Evolutionary conservation across 805 yeast genomes (phyloP).

Genomic region (Huiozyma naganishii): DNA sequence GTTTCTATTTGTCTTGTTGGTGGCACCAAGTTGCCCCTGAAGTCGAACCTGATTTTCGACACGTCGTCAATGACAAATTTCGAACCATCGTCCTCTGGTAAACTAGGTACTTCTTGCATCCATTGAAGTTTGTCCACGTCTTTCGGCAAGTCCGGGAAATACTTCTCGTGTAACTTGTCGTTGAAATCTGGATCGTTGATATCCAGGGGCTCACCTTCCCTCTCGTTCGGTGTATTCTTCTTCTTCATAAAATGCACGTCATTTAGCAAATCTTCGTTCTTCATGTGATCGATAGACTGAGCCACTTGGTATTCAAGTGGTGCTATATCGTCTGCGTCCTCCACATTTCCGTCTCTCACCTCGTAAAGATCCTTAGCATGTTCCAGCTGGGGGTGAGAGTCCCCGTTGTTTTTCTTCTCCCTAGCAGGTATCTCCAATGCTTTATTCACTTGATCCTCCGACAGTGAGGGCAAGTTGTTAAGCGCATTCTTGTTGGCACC

Average conservation of each 20-base stretch:
- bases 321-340: slow-evolving; percentile 41
- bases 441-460: slow-evolving; percentile 21
- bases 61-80: slow-evolving; percentile 34
- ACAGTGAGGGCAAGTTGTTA: slow-evolving; percentile 16
- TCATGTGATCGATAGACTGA: slow-evolving; percentile 34
- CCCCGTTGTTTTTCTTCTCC: not conserved
- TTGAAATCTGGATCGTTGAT: slow-evolving; percentile 70
- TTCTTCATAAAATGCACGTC: slow-evolving; percentile 63
- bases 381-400: slow-evolving; percentile 7
- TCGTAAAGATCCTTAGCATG: slow-evolving; percentile 4
- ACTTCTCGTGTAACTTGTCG: slow-evolving; percentile 69
- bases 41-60: slow-evolving; percentile 75
- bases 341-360: not conserved
- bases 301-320: slow-evolving; percentile 40
- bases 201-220: slow-evolving; percentile 35
- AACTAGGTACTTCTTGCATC: slow-evolving; percentile 66
- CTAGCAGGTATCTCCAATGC: slow-evolving; percentile 15
- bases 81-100: slow-evolving; percentile 13
- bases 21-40: slow-evolving; percentile 65
- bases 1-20: slow-evolving; percentile 39
- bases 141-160: slow-evolving; percentile 80
- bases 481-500: slow-evolving; percentile 15
- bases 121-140: slow-evolving; percentile 78
- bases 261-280: slow-evolving; percentile 32
- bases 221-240: slow-evolving; percentile 4